Evolutionary conservation across 768 basidiomycete genomes (phyloP), one percentile per base, ranked within the genome.

Genomic region (Sporobolomyces pararoseus): DNA sequence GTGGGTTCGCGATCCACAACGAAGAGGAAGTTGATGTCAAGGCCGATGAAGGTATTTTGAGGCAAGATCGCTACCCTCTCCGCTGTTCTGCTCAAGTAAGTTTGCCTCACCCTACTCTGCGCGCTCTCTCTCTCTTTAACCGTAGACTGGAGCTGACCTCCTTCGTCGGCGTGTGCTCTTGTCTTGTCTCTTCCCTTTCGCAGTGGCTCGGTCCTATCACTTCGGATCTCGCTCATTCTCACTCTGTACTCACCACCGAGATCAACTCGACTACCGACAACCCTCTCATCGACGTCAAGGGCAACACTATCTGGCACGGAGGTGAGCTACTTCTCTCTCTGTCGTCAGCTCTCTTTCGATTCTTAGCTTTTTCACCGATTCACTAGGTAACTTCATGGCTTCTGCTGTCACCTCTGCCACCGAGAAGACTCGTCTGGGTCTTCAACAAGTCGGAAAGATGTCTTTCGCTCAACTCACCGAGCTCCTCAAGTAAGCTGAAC

Each of bases 251-350:
- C 44, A 85, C 86, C 4, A 82, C 84, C 39, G 91, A 93, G 78
- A 86, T 88, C 80, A 92, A 92, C 78, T 89, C 89, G 35, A 91
- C 91, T 25, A 93, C 91, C 6, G 91, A 93, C 77, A 93, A 93
- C 77, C 91, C 91, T 1, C 84, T 93, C 12, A 82, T 91, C 46
- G 88, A 93, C 70, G 83, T 83, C 49, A 83, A 86, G 73, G 84
- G 84, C 7, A 85, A 86, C 3, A 81, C 80, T 60, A 82, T 91
- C 25, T 88, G 91, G 78, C 84, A 91, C 65, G 91, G 89, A 35
- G 71, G 63, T 63, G 29, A 27, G 50, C 37, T 51, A 21, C 9
- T 14, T 25, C 4, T 42, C 37, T 64, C n/a, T 44, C n/a, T 37
- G 4, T 19, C 19, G n/a, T 50, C 10, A 37, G 10, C 7, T 23